Evolutionary conservation across 257 asterid genomes (phyloP).

Genomic region (Scutellaria galericulata): DNA sequence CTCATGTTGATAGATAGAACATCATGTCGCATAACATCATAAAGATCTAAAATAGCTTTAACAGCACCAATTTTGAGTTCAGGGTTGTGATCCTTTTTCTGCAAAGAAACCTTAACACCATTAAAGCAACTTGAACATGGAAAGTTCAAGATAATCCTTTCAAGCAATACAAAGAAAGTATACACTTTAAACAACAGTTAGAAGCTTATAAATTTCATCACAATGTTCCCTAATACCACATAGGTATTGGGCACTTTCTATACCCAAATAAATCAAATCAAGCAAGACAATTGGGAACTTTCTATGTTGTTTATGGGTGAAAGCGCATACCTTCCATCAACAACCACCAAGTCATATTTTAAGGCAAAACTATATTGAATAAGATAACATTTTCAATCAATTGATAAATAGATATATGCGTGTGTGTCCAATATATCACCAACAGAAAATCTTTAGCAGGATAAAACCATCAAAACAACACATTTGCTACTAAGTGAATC

Average conservation of each 20-base stretch:
- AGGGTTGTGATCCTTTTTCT: conserved; percentile 79
- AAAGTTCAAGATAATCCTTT: conserved; percentile 24
- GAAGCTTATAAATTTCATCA: no score
- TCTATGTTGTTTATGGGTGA: conserved; percentile 12
- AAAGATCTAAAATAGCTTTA: conserved; percentile 87
- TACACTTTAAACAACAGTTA: neutral
- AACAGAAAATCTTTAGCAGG: conserved; percentile 7
- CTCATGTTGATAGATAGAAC: conserved; percentile 75
- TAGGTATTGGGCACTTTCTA: no score
- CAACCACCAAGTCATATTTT: no score
- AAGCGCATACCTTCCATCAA: conserved; percentile 19
- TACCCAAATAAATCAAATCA: neutral
- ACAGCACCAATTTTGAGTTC: conserved; percentile 89
- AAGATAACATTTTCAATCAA: neutral
- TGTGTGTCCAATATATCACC: neutral
- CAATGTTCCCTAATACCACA: neutral
- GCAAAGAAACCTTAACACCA: conserved; percentile 37
- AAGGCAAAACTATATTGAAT: no score
- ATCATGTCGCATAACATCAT: conserved; percentile 89
- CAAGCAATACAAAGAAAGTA: conserved; percentile 21
- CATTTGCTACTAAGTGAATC: conserved; percentile 9
- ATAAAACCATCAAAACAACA: conserved; percentile 8
- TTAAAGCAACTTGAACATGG: conserved; percentile 25
- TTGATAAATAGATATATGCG: neutral
- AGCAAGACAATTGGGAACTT: neutral